Conservation (phyloP, 1,284 basidiomycete genomes). For the Apiotrichum brassicae region DNA sequence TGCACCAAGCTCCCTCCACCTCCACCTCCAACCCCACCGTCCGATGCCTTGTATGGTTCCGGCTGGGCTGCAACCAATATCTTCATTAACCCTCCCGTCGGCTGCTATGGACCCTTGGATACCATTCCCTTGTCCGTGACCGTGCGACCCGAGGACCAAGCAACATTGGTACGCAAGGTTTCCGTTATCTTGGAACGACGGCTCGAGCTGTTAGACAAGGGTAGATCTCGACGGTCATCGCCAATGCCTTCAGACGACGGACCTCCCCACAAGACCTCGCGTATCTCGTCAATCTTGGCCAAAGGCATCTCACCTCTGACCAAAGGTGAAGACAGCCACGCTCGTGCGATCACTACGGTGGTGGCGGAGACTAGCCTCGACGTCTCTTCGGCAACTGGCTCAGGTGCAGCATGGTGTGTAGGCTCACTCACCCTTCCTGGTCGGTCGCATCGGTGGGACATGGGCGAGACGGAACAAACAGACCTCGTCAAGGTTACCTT, state of each 20-base stretch:
- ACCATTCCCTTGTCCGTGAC: slow-evolving; percentile 22
- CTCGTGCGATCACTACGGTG: neutral
- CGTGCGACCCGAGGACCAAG: slow-evolving; percentile 24
- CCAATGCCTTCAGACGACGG: neutral
- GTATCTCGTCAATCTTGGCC: slow-evolving; percentile 2
- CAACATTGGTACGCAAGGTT: slow-evolving; percentile 22
- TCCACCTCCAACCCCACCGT: slow-evolving; percentile 24
- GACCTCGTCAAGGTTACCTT: slow-evolving; percentile 26
- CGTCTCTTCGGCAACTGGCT: slow-evolving; percentile 9
- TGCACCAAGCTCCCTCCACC: slow-evolving; percentile 8
- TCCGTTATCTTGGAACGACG: slow-evolving; percentile 28
- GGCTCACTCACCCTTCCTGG: slow-evolving; percentile 22
- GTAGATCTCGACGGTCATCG: neutral
- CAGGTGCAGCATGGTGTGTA: slow-evolving; percentile 17
- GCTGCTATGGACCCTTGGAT: slow-evolving; percentile 33
- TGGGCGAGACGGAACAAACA: slow-evolving; percentile 31
- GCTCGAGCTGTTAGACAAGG: slow-evolving; percentile 14
- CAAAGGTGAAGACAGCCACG: neutral
- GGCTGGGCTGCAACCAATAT: slow-evolving; percentile 20
- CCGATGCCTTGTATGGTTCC: slow-evolving; percentile 17
- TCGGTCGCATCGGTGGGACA: slow-evolving; percentile 31
- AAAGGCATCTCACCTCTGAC: neutral
- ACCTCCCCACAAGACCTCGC: slow-evolving; percentile 1
- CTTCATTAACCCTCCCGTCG: slow-evolving; percentile 23
- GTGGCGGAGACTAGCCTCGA: slow-evolving; percentile 21